A percentile compares a stretch with the other conserved stretches of the same genome.
Conservation (phyloP, 495 filamentous ascomycete species). For the Aspergillus heteromorphus region DNA sequence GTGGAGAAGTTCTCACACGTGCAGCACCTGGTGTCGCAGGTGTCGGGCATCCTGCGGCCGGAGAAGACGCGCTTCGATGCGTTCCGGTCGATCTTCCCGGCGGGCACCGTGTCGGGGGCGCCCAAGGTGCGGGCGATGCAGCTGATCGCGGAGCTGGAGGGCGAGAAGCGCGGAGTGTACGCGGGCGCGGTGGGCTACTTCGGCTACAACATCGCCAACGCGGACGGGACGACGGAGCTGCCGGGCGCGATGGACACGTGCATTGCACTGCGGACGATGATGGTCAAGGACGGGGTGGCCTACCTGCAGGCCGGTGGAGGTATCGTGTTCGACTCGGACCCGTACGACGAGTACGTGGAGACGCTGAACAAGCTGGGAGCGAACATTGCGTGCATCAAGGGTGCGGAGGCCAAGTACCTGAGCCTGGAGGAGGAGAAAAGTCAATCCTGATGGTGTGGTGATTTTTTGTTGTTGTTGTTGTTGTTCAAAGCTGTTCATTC, state of each 20-base stretch:
- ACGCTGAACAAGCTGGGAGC: slow-evolving; percentile 94
- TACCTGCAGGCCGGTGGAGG: slow-evolving; percentile 96
- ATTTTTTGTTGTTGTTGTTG: slow-evolving; percentile 2
- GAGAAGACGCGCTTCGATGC: slow-evolving; percentile 92
- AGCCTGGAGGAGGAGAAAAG: slow-evolving; percentile 33
- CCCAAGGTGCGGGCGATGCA: slow-evolving; percentile 97
- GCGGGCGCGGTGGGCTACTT: slow-evolving; percentile 93
- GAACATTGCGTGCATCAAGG: slow-evolving; percentile 79
- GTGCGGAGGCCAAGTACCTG: slow-evolving; percentile 73
- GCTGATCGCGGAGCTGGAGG: slow-evolving; percentile 88
- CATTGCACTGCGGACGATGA: slow-evolving; percentile 95
- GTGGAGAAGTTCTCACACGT: slow-evolving; percentile 96
- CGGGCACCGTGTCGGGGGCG: slow-evolving; percentile 88
- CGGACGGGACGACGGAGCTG: slow-evolving; percentile 32
- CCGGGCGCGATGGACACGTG: slow-evolving; percentile 97
- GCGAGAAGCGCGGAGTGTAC: slow-evolving; percentile 91
- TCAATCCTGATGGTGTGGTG: neutral
- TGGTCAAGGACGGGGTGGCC: slow-evolving; percentile 83
- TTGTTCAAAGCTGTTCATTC: too few relatives aligned
- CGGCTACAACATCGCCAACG: slow-evolving; percentile 36
- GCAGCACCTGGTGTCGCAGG: slow-evolving; percentile 93
- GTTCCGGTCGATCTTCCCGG: slow-evolving; percentile 92
- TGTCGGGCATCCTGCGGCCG: slow-evolving; percentile 75
- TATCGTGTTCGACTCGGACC: slow-evolving; percentile 93
- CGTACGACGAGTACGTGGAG: slow-evolving; percentile 92